Evolutionary conservation across 495 filamentous ascomycete species (phyloP).

Genomic region (Usnea hakonensis): DNA sequence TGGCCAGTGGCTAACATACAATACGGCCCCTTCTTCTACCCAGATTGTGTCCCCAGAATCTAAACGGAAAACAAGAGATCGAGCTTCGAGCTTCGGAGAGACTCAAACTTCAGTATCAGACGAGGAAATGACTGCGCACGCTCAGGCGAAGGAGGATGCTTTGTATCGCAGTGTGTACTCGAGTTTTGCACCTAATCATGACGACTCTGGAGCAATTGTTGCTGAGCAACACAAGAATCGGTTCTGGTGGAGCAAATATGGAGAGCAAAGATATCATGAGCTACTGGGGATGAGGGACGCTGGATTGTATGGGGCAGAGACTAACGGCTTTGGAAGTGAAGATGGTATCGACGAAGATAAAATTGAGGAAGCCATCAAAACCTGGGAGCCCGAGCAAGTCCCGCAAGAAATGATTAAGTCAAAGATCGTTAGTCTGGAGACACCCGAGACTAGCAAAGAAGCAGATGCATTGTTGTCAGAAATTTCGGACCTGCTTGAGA

Average conservation of each 20-base stretch:
- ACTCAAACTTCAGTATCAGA: conserved; percentile 42
- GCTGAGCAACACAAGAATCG: conserved; percentile 61
- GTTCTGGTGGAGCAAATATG: conserved; percentile 82
- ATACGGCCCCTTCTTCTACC: conserved; percentile 31
- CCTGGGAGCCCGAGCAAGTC: conserved; percentile 38
- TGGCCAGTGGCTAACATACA: conserved; percentile 64
- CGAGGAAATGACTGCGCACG: conserved; percentile 40
- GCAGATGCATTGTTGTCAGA: conserved; percentile 68
- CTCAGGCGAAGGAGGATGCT: conserved; percentile 59
- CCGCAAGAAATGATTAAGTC: conserved; percentile 37
- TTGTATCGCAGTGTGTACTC: conserved; percentile 78
- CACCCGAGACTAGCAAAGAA: conserved; percentile 45
- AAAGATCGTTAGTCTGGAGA: conserved; percentile 37
- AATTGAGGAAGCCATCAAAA: conserved; percentile 45
- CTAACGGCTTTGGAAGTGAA: conserved; percentile 17
- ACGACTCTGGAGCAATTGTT: conserved; percentile 68
- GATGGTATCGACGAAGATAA: conserved; percentile 40
- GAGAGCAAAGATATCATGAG: conserved; percentile 50
- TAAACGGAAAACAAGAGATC: conserved; percentile 62
- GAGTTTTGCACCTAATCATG: conserved; percentile 75
- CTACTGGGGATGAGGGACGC: conserved; percentile 37
- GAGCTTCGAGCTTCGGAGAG: conserved; percentile 61
- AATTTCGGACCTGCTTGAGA: conserved; percentile 76
- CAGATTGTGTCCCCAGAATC: conserved; percentile 42
- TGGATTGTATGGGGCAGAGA: conserved; percentile 19